Base-by-base conservation (phyloP, 2,329 filamentous ascomycete genomes). In the Nannizzia gypsea region DNA sequence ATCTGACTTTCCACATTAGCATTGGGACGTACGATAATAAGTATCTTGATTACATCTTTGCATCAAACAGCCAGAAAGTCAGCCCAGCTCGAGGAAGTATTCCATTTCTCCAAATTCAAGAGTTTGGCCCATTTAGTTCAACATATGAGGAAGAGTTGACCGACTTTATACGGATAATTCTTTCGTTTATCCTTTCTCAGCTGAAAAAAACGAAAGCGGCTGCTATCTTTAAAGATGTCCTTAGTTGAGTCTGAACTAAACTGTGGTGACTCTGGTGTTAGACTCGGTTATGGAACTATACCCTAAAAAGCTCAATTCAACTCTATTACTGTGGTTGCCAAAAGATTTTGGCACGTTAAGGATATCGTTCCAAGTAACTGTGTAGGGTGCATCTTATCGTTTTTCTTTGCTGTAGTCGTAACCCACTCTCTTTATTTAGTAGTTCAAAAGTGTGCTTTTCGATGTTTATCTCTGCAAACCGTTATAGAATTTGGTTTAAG, bases 41-140 rank as follows among this genome's bases (percentile, higher is more conserved):
- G 50, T 63, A 63, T 50, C 61, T 63, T 22, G 44, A 63, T 31
- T 63, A 63, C 22, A 63, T 63, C 48, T 63, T 63, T 44, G 15
- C 57, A 15, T 57, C 57, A 36, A 59, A 34, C 26, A 42, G 58
- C 28, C 38, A 42, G 24, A 38, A 48, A 15, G 34, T 61, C 24
- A 59, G 54, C 31, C 40, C 60, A 40, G 24, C 26, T 38, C 57
- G 28, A 28, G 20, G 56, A 3, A 6, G 31, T 50, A 26, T 26
- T 9, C 40, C 31, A 5, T 63, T 61, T 58, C 57, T 63, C 31
- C 6, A 59, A 34, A 62, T 63, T 17, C 60, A 63, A 42, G 57
- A 63, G 60, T 59, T 63, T 15, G 62, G 62, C 5, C 60, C 60
- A 0, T 61, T 63, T 58, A 26, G 38, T 3, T 11, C 58, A 56